Evolutionary conservation across 2,329 filamentous ascomycete species (phyloP), one percentile per base, ranked within the genome.

Genomic region (Hymenoscyphus linearis): DNA sequence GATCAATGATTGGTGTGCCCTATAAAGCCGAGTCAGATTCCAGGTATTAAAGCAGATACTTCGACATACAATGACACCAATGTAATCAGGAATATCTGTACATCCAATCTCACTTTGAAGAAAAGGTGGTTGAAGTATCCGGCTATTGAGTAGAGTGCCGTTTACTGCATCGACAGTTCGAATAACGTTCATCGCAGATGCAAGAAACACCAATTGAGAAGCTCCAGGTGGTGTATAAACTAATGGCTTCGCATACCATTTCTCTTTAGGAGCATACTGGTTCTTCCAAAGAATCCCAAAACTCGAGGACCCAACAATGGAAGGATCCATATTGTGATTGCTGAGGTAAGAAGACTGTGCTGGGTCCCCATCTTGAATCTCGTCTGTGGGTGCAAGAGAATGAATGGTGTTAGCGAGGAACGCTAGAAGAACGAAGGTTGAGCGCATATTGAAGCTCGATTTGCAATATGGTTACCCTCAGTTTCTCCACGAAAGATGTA

Each of bases 201-300:
- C 76, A 9, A 74, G 65, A 61, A 78, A 75, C 44, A 77, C 68
- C 12, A 76, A 57, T 54, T 78, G 76, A 6, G 70, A 64, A 25
- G 61, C 60, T 18, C 72, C 73, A 13, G 68, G 65, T 6, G 77
- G 77, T 1, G 77, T 79, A 59, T 76, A 78, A 0, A 77, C 71
- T 10, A 80, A 66, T 6, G 77, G 77, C 63, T 77, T 78, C 44
- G 77, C 77, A 61, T 74, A 76, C 63, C 77, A 79, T 63, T 62
- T 64, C 64, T 73, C 72, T 18, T 70, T 65, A 26, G 58, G 63
- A 18, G 65, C 66, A 62, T 70, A 73, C n/a, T 63, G 64, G 66
- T 67, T 66, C 66, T 73, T 70, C 74, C 77, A 70, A 14, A 68
- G 58, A n/a, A 68, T 73, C 35, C 75, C 75, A 65, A 78, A 76